Base-by-base conservation (phyloP, 441 rosid species). In the Theobroma grandiflorum region DNA sequence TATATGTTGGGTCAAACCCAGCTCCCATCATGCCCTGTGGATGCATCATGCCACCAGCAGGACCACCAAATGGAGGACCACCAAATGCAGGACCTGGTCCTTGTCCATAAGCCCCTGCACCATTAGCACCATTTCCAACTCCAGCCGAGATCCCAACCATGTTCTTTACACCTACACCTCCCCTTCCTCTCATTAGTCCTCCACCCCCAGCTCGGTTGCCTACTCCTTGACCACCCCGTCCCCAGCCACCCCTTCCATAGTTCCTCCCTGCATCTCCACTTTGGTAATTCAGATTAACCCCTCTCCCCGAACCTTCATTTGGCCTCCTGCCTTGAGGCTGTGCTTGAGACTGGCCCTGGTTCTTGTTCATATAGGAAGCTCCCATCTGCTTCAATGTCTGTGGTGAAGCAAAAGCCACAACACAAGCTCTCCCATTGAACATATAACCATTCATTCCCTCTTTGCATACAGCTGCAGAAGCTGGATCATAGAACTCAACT, bases 341-440 rank as follows among this genome's bases (percentile, higher is more conserved):
- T 70, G 89, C 31, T 81, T 92, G 94, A 82, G 92, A 85, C 82
- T 89, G 94, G 31, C 87, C 91, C 82, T 92, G 94, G 80, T 78
- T 86, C 84, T 90, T 91, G 84, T 87, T 92, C 38, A 84, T 82
- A 82, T 89, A 90, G 75, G 85, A 80, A 78, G 94, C 94, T 83
- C 93, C 98, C 98, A 89, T 92, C 87, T 85, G 95, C 88, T 88
- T 94, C 85, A 90, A 79, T 49, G 95, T 91, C 79, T 92, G 94
- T 52, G 95, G 95, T 64, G 98, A 93, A 80, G 99, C 98, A 89
- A 95, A 96, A 71, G 99, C 94, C 78, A 95, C 98, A 82, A 96
- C 94, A 86, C 99, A 95, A 47, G 98, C 89, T 75, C 94, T 89
- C 16, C 99, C 99, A 33, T 95, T 96, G 85, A 96, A 93, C 74